Evolutionary conservation across 208 protist species (phyloP).

Genomic region (Acanthamoeba triangularis): DNA sequence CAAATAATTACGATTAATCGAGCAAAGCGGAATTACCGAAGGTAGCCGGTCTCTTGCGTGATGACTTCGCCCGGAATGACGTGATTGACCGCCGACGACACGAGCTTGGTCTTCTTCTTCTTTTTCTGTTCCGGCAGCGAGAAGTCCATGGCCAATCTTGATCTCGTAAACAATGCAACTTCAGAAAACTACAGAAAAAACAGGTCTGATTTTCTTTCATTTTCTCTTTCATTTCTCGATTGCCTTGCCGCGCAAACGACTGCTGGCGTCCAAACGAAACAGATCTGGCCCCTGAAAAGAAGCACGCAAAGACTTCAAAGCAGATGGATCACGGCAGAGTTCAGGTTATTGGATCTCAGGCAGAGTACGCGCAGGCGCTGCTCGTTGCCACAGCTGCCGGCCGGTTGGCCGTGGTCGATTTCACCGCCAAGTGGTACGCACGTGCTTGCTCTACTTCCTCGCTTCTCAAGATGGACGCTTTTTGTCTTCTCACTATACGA

Average conservation of each 20-base stretch:
- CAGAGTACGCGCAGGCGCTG: slow-evolving; percentile 39
- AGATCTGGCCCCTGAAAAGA: too few species aligned
- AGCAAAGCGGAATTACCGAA: background rate
- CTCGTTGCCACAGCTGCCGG: slow-evolving; percentile 57
- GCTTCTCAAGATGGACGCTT: background rate
- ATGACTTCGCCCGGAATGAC: slow-evolving; percentile 71
- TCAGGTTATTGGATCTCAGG: slow-evolving; percentile 6
- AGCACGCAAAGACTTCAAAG: background rate
- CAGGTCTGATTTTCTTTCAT: background rate
- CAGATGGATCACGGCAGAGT: slow-evolving; percentile 52
- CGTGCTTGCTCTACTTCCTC: background rate
- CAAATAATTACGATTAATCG: background rate
- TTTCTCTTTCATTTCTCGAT: too few species aligned
- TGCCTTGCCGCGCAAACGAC: background rate
- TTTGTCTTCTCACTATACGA: background rate
- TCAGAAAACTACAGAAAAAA: too few species aligned
- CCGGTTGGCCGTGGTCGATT: slow-evolving; percentile 86
- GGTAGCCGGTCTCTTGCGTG: slow-evolving; percentile 48
- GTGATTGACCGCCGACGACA: background rate
- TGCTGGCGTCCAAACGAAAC: background rate
- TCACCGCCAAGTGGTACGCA: slow-evolving; percentile 82
- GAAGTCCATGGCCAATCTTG: background rate
- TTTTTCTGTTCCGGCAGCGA: background rate
- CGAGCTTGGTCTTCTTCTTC: slow-evolving; percentile 57
- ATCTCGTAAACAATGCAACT: too few species aligned